A percentile compares a stretch with the other conserved stretches of the same genome.
Evolutionary conservation across 169 alveolate species (phyloP).

Genomic region (Plasmodium chabaudi): DNA sequence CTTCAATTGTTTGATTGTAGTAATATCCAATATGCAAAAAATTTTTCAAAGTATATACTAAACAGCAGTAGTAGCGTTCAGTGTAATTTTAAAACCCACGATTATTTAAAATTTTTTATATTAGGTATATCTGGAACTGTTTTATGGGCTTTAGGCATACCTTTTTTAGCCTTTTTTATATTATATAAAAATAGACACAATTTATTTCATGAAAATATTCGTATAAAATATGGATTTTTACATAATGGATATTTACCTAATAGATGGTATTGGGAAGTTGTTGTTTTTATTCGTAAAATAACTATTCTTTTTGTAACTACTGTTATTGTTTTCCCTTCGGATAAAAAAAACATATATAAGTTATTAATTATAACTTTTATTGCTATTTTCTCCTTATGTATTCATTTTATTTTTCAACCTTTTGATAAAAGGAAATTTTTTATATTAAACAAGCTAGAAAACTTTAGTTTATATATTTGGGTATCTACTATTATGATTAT

Average conservation of each 20-base stretch:
- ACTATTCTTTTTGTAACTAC: conserved; percentile 85
- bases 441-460: conserved; percentile 61
- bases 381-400: conserved; percentile 82
- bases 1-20: conserved; percentile 88
- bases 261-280: conserved; percentile 90
- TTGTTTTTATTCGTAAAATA: conserved; percentile 87
- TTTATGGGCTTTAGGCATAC: conserved; percentile 89
- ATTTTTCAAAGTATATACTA: conserved; percentile 81
- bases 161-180: conserved; percentile 84
- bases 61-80: conserved; percentile 87
- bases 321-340: conserved; percentile 83
- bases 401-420: conserved; percentile 86
- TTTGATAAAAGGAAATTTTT: conserved; percentile 86
- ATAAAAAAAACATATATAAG: conserved; percentile 80
- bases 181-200: conserved; percentile 82
- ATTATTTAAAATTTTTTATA: conserved; percentile 81
- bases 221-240: conserved; percentile 88
- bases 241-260: conserved; percentile 88
- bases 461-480: conserved; percentile 55
- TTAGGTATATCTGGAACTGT: conserved; percentile 86
- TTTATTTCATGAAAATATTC: conserved; percentile 83
- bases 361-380: conserved; percentile 85
- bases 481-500: conserved; percentile 44
- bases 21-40: conserved; percentile 75
- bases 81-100: conserved; percentile 78